phyloP scores from a whole-genome alignment of 257 asterid species.

The Ilex asprella region DNA sequence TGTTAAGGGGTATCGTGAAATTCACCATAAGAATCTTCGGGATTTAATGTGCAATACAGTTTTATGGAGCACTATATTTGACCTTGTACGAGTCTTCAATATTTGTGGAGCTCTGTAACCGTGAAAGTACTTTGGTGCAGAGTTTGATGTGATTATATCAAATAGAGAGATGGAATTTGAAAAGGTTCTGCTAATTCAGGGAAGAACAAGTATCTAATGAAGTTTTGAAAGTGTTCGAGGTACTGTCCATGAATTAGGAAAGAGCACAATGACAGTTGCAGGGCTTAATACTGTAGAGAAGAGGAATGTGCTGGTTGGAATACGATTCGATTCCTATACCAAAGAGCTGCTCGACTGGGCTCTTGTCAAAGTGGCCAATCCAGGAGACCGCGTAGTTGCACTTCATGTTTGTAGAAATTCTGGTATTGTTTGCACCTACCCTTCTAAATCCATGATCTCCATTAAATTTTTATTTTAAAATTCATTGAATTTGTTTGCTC shows the following conservation, averaged over 20 bases:
- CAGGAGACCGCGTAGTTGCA: conserved; percentile 75
- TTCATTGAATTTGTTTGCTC: conserved; percentile 4
- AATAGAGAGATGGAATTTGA: conserved; percentile 10
- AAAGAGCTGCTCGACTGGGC: conserved; percentile 88
- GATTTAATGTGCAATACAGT: not conserved
- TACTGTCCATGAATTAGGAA: conserved; percentile 16
- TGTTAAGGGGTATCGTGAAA: conserved; percentile 20
- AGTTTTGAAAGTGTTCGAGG: conserved; percentile 11
- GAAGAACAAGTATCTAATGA: not conserved
- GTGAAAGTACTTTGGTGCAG: conserved; percentile 2
- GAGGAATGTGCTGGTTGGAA: conserved; percentile 74
- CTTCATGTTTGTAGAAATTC: conserved; percentile 73
- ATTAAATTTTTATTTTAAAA: too few relatives aligned
- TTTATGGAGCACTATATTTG: not conserved
- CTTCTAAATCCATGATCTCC: not conserved
- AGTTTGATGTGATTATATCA: conserved; percentile 10
- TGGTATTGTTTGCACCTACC: conserved; percentile 29
- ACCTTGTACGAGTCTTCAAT: too few relatives aligned
- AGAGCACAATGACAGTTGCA: conserved; percentile 42
- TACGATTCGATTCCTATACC: conserved; percentile 56
- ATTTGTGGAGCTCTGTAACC: too few relatives aligned
- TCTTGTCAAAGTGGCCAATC: conserved; percentile 66
- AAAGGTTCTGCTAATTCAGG: conserved; percentile 17
- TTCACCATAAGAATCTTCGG: not conserved
- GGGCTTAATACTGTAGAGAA: conserved; percentile 21